These are phyloP conservation scores for Cordia subcordata DNA, from an alignment of 257 asterid genomes.

Conservation along the genomic window DNA sequence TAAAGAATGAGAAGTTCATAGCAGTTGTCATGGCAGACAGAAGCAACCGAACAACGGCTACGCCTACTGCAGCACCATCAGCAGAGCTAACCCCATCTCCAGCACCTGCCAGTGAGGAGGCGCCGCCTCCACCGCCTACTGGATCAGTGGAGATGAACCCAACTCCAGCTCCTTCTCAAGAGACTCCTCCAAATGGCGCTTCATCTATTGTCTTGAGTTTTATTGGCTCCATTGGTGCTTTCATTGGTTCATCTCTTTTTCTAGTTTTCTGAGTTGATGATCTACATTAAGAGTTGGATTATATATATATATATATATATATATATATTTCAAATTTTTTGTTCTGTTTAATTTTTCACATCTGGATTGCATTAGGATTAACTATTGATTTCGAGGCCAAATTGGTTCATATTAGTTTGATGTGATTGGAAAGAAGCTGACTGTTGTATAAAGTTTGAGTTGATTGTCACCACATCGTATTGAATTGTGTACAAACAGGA, in stretches of 20 bases:
- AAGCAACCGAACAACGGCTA: constrained; percentile 14
- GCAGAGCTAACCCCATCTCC: constrained; percentile 40
- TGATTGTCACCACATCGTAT: constrained; percentile 16
- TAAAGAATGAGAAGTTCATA: constrained; percentile 52
- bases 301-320: background rate
- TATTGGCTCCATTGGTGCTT: constrained; percentile 36
- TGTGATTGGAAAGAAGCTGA: constrained; percentile 29
- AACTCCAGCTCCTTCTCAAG: constrained; percentile 49
- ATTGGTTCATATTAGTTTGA: constrained; percentile 26
- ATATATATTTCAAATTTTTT: background rate
- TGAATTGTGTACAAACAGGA: constrained; percentile 16
- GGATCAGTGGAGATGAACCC: constrained; percentile 27
- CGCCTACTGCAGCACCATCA: constrained; percentile 45
- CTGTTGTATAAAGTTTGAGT: constrained; percentile 12
- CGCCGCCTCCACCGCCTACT: constrained; percentile 43
- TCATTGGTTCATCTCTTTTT: constrained; percentile 36
- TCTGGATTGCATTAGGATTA: constrained; percentile 10
- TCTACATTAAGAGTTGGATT: constrained; percentile 14
- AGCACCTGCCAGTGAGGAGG: constrained; percentile 28
- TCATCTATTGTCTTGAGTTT: constrained; percentile 20
- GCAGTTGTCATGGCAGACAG: constrained; percentile 75
- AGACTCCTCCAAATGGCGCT: constrained; percentile 37
- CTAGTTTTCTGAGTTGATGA: constrained; percentile 29
- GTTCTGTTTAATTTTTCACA: constrained; percentile 15
- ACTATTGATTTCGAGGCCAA: constrained; percentile 11